Evolutionary conservation across 1,284 basidiomycete genomes (phyloP), one percentile per base, ranked within the genome.

Genomic region (Cutaneotrichosporon dermatis): DNA sequence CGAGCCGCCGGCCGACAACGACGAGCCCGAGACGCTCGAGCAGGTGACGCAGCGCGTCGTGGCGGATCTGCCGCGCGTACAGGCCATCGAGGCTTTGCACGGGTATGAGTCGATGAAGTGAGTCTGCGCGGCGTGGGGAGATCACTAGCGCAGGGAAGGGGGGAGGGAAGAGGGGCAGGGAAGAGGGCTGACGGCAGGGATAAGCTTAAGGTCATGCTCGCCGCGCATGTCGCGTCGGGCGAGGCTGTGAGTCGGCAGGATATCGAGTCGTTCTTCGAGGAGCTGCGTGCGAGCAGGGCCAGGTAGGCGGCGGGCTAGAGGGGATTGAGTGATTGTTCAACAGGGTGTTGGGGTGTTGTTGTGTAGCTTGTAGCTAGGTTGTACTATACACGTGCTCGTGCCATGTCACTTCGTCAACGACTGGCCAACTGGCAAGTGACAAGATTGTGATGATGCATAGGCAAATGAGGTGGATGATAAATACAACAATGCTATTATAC

Each of bases 31-130:
- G 58, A 71, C 73, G 2, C 63, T 75, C 7, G 76, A 77, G n/a
- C 50, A 74, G 51, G 69, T 74, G 12, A 76, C 75, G 8, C 66
- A 61, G 33, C 66, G 72, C 35, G 67, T 76, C 1, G 61, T 79
- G 2, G 62, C 62, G 9, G 41, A 58, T 12, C 48, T 79, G 9
- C 77, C 77, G 2, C 55, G 76, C 4, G 70, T 71, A 0, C 77
- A 78, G 57, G 74, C 77, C 33, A 76, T 79, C 51, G 76, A 79
- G 57, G 74, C 75, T 3, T 45, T 77, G 42, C 70, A 76, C 44
- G 75, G 71, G 5, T 77, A 75, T 60, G 71, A 75, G 41, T 40
- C 39, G 9, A 40, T 49, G 46, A 25, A 33, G 46, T 49, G 46
- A 49, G 46, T 13, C 35, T 10, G 12, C 25, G 70, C 71, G 4